Base-by-base conservation (phyloP, 208 protist species). In the Crithidia expoeki region DNA sequence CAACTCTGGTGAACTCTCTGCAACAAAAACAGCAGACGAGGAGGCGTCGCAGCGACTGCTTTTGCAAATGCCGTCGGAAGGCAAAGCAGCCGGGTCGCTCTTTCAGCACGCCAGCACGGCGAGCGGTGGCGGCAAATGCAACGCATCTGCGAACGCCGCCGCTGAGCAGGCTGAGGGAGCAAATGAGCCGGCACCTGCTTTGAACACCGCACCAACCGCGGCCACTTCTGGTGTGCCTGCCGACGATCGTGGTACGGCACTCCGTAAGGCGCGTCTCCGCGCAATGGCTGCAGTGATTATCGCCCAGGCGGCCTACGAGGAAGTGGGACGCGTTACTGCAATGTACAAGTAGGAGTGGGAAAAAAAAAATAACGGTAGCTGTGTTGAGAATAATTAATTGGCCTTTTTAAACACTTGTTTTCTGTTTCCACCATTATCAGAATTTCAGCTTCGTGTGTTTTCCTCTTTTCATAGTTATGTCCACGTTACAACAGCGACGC, bases 281-380 rank as follows among this genome's bases (percentile, higher is more conserved):
- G 65, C 76, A 2, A 65, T 75, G 2, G 59, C 69, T 4, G 64
- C 76, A 2, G 5, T 81, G n/a, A 49, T 76, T 16, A 33, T 60
- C 21, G 68, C 64, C 2, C 67, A 62, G 14, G 69, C 69, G 1
- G 68, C 76, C 16, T 55, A 76, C 32, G 65, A 76, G 38, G 71
- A 80, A 42, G 75, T 75, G 38, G n/a, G 52, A 14, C 36, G 40
- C 23, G 75, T 72, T 44, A n/a, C 49, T 6, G 27, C 51, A 16
- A 69, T 53, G 57, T 49, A 42, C 27, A 68, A 62, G 50, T 2
- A 33, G 17, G 34, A 49, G 63, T 27, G 42, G 16, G 14, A 4
- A 21, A 25, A 30, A 46, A 28, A 19, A 7, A 44, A 44, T 44
- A 44, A 44, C 38, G 38, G 14, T n/a, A n/a, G n/a, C n/a, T n/a